Evolutionary conservation across 139 green algal species (phyloP), one percentile per base, ranked within the genome.

Genomic region (Coelastrella sp.): DNA sequence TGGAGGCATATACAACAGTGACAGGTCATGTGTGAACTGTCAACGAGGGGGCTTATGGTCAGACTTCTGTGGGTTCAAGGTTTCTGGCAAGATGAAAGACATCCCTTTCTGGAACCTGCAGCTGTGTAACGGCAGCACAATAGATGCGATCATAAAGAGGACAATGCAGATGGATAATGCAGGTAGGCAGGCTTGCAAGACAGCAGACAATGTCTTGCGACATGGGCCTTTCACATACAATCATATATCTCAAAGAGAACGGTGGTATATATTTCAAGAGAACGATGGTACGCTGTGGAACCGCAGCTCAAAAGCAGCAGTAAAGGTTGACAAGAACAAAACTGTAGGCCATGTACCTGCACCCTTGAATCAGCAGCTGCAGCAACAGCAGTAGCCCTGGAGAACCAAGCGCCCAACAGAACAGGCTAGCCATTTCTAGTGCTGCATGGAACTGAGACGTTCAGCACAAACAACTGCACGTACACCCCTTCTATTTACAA

Each of bases 11-110:
- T 87, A 63, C 79, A 58, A 90, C 8, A 56, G 27, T 5, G 65
- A 76, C 35, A 35, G 86, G 8, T 11, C 65, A 15, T 91, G 87
- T n/a, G 61, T 87, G 1, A 91, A 91, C 56, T 91, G 87, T n/a
- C 60, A 81, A 19, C 87, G 87, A 22, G 76, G 27, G 6, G 76
- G 59, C 10, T 25, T 91, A 11, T 91, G 78, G 78, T 11, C 19
- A 14, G 79, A 75, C 1, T 91, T 85, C 35, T 91, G 87, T 57
- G 61, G 87, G 10, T 86, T 78, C 49, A 49, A 73, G 57, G 35
- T 17, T 5, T 63, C 65, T 3, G 73, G 49, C 9, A 76, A 76
- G 20, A 76, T 76, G 68, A 81, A 90, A 68, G 83, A 73, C 49
- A 25, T 57, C 24, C 86, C 75, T 6, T 91, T 87, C 17, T 91